Percentiles rank a stretch among this genome's conserved stretches.
Evolutionary conservation across 73 alveolate species (phyloP).

Genomic region (Symbiodinium pilosum): DNA sequence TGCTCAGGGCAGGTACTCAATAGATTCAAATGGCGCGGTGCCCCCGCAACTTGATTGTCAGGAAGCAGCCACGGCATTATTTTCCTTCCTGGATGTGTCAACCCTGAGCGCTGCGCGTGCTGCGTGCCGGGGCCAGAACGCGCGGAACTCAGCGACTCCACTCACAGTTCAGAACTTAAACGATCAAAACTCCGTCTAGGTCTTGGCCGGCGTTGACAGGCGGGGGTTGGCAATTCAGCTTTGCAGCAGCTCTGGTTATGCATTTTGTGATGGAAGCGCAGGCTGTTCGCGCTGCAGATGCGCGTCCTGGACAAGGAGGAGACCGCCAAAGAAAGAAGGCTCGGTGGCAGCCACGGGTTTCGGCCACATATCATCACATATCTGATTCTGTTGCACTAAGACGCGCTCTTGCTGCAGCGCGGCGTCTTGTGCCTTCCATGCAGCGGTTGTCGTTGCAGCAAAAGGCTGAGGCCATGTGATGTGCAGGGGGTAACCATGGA

Average conservation of each 20-base stretch:
- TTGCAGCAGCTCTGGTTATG: no score
- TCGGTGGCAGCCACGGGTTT: not conserved
- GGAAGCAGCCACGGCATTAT: not conserved
- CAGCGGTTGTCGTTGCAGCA: not conserved
- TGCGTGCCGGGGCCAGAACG: not conserved
- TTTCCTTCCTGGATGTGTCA: not conserved
- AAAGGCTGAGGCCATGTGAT: not conserved
- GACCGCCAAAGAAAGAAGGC: not conserved
- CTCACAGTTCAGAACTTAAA: not conserved
- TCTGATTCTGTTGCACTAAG: no score
- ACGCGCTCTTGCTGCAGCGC: not conserved
- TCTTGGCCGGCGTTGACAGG: not conserved
- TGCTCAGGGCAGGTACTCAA: no score
- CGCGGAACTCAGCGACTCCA: not conserved
- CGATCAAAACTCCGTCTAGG: not conserved
- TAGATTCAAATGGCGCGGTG: not conserved
- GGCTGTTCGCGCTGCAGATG: not conserved
- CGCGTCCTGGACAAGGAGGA: not conserved
- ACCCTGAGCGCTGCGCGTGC: not conserved
- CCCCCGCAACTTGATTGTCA: not conserved
- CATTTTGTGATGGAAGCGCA: no score
- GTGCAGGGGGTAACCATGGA: no score
- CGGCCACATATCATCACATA: no score
- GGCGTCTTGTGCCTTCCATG: not conserved
- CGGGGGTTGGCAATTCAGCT: not conserved